Base-by-base conservation (phyloP, 331 rosid genomes). In the Cucumis variabilis region DNA sequence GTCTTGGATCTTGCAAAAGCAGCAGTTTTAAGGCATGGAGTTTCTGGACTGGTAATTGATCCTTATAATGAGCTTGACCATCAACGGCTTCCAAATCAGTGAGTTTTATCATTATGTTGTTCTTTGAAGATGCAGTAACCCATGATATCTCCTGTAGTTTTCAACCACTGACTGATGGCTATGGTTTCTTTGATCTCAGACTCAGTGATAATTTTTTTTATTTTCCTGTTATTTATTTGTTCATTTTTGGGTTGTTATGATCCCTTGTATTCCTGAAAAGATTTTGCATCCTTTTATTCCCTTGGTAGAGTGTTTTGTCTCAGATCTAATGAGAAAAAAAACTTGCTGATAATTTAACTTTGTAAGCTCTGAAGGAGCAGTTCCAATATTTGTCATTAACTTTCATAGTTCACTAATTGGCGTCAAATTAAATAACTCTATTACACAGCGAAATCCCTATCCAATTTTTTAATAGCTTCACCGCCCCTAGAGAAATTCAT, bases 11-110 rank as follows among this genome's bases (percentile, higher is more conserved):
- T 94, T 86, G 99, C 99, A 85, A 94, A 82, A 91, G 92, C 95
- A 86, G 98, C 99, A 60, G 98, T 97, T 28, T 90, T 97, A 83
- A 97, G 99, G 92, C 96, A 97, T n/a, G 99, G 99, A 83, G 97
- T 97, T 84, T 96, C 93, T 81, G 99, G 99, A 83, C 98, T 97
- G 87, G 98, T 97, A 89, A 97, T 97, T 89, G 99, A 97, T 91
- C 99, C 99, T 89, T 95, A 97, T 89, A 97, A 97, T 17, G 99
- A 97, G 93, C 98, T 97, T 41, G 98, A 97, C 91, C 99, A 95
- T 90, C 99, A 95, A 91, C 97, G 99, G 51, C 90, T 93, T 92
- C 25, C 93, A 44, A 94, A 72, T 90, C 98, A 93, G 99, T 97
- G 92, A 96, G 92, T 91, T 72, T 85, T 89, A 69, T 68, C 87